phyloP scores from a whole-genome alignment of 257 asterid genomes.

The Linderniella brevidens region DNA sequence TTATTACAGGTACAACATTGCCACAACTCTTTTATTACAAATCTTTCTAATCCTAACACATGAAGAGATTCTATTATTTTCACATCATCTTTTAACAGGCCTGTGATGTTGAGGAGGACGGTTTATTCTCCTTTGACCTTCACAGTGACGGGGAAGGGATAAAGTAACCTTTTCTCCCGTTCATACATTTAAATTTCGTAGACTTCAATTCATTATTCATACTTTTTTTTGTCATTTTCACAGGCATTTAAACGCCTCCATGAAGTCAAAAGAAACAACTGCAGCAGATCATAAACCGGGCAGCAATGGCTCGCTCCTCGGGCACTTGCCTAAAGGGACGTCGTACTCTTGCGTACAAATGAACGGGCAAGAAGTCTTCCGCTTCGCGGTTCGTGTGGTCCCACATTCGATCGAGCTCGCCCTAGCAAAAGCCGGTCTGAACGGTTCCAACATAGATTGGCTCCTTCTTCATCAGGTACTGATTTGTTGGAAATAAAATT shows the following conservation, averaged over 20 bases:
- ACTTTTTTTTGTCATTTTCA: not conserved
- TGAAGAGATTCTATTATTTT: not conserved
- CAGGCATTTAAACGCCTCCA: slow-evolving; percentile 49
- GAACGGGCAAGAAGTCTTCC: slow-evolving; percentile 99
- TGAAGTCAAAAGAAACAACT: slow-evolving; percentile 36
- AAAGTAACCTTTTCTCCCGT: slow-evolving; percentile 17
- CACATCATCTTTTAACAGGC: slow-evolving; percentile 28
- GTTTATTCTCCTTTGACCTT: slow-evolving; percentile 58
- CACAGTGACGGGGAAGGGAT: slow-evolving; percentile 83
- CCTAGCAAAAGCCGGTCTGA: slow-evolving; percentile 62
- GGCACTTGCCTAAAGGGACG: slow-evolving; percentile 39
- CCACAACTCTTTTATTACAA: not conserved
- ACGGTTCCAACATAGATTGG: slow-evolving; percentile 71
- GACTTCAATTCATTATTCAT: not conserved
- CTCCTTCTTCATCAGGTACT: slow-evolving; percentile 92
- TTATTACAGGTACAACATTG: slow-evolving; percentile 46
- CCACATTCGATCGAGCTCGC: slow-evolving; percentile 84
- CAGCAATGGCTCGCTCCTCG: slow-evolving; percentile 53
- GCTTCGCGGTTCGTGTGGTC: slow-evolving; percentile 81
- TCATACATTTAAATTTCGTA: not conserved
- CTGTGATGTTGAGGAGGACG: slow-evolving; percentile 62
- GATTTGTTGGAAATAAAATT: no score
- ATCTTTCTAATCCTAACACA: no score
- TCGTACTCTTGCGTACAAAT: slow-evolving; percentile 75
- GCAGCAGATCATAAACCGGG: slow-evolving; percentile 27